Conservation (phyloP, 73 alveolate species). For the Paramecium biaurelia region DNA sequence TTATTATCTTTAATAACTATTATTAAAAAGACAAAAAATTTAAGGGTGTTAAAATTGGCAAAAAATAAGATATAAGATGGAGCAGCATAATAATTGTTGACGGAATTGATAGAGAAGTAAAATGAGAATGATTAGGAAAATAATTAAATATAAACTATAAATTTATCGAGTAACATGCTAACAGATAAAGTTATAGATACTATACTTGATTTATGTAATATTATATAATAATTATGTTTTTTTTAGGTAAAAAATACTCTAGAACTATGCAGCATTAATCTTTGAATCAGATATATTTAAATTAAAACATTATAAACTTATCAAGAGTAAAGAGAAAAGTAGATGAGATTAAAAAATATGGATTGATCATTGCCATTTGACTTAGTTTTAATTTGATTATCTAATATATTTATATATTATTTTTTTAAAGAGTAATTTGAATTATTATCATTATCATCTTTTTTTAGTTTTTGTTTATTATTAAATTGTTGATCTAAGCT, state of each 20-base stretch:
- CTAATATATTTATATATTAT: neutral
- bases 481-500: neutral
- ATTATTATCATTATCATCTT: neutral
- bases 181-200: neutral
- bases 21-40: neutral
- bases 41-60: neutral
- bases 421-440: neutral
- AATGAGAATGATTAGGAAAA: neutral
- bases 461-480: neutral
- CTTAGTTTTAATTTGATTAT: neutral
- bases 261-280: neutral
- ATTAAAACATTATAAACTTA: neutral
- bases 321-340: conserved; percentile 14
- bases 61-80: conserved; percentile 19
- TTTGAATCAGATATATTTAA: neutral
- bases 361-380: neutral
- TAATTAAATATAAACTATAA: neutral
- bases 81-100: neutral
- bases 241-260: neutral
- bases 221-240: neutral
- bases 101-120: neutral
- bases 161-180: conserved; percentile 3
- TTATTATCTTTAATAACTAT: neutral
- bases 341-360: neutral
- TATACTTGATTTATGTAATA: neutral